These are phyloP conservation scores for Mortierella alpina DNA, from an alignment of 192 early-diverging fungal species.

Conservation along the genomic window DNA sequence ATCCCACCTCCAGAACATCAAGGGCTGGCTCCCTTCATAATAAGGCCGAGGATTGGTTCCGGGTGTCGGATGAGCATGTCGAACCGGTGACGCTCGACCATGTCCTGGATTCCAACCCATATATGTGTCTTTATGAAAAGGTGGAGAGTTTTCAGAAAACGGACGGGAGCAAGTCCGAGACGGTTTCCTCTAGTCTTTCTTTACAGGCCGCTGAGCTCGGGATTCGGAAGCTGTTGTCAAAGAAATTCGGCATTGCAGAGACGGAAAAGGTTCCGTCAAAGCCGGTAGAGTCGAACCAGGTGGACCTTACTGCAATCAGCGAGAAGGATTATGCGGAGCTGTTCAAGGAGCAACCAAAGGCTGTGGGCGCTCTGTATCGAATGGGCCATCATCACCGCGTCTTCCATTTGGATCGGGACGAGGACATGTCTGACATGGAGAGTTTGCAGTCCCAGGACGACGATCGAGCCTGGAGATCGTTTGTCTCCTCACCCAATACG, in stretches of 20 bases:
- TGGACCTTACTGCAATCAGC: slow-evolving; percentile 27
- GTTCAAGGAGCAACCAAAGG: slow-evolving; percentile 37
- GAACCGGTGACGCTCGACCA: slow-evolving; percentile 65
- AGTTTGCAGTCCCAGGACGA: slow-evolving; percentile 43
- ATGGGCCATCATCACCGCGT: neutral
- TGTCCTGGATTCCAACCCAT: slow-evolving; percentile 78
- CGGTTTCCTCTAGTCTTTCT: slow-evolving; percentile 19
- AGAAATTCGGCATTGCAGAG: neutral
- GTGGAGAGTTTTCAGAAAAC: slow-evolving; percentile 5
- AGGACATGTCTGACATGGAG: slow-evolving; percentile 54
- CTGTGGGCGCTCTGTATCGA: slow-evolving; percentile 11
- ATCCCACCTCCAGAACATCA: slow-evolving; percentile 15
- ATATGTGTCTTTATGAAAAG: slow-evolving; percentile 76
- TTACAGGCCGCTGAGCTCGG: slow-evolving; percentile 46
- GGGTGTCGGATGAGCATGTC: slow-evolving; percentile 77
- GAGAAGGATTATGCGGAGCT: slow-evolving; percentile 31
- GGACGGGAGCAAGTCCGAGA: neutral
- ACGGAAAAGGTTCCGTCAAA: neutral
- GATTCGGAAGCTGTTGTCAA: slow-evolving; percentile 4
- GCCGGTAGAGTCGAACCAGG: neutral
- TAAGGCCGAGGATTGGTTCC: slow-evolving; percentile 66
- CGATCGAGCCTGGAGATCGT: slow-evolving; percentile 35
- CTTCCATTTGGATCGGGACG: slow-evolving; percentile 7
- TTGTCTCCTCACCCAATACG: slow-evolving; percentile 52
- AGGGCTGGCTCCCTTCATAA: slow-evolving; percentile 25